These are phyloP conservation scores for Tylopilus rubrobrunneus DNA, from an alignment of 768 basidiomycete species.

Conservation along the genomic window DNA sequence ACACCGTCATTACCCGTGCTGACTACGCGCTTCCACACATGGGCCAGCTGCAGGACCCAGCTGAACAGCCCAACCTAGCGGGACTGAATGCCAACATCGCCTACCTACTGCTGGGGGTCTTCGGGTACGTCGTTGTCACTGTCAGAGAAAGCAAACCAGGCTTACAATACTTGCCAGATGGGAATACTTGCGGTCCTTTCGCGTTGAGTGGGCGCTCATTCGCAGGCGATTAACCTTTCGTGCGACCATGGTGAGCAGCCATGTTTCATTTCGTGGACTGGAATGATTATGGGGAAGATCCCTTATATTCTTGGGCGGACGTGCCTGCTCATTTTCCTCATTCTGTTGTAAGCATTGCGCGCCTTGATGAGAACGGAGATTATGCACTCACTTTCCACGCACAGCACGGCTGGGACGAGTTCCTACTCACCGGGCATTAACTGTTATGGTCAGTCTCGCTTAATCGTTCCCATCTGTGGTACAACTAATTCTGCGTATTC, in stretches of 20 bases:
- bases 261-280: not conserved
- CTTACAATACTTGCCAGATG: constrained; percentile 12
- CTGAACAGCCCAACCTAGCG: not conserved
- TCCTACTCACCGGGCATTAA: not conserved
- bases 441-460: constrained; percentile 15
- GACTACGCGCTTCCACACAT: not conserved
- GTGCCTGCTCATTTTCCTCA: constrained; percentile 6
- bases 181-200: constrained; percentile 17
- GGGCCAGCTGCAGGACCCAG: not conserved
- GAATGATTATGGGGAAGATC: constrained; percentile 6
- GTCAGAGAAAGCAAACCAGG: not conserved
- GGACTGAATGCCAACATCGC: not conserved
- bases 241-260: constrained; percentile 16
- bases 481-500: not conserved
- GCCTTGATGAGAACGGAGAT: not conserved
- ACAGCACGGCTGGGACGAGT: constrained; percentile 1
- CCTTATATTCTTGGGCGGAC: constrained; percentile 20
- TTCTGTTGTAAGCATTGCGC: constrained; percentile 7
- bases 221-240: constrained; percentile 15
- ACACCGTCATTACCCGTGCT: not conserved
- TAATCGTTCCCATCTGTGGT: not conserved
- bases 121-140: constrained; percentile 14
- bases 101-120: constrained; percentile 16
- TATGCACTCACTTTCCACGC: not conserved
- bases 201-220: constrained; percentile 17